Conservation (phyloP, 306 rosid genomes). For the Vigna radiata region DNA sequence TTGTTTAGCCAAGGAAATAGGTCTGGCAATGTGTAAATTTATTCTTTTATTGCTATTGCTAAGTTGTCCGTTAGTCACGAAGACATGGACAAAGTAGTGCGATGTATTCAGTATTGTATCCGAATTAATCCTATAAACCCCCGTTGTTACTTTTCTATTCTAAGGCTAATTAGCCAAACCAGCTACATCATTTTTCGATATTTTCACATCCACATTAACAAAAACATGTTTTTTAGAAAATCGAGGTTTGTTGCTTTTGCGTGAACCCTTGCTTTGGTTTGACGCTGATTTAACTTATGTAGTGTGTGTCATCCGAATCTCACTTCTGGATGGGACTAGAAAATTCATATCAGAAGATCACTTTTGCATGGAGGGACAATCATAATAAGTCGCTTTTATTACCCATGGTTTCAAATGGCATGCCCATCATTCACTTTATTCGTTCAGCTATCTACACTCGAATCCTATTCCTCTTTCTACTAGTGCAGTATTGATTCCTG, state of each 20-base stretch:
- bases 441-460: slow-evolving; percentile 45
- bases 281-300: slow-evolving; percentile 30
- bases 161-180: background rate
- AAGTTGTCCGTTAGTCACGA: slow-evolving; percentile 11
- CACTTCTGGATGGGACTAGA: background rate
- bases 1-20: slow-evolving; percentile 20
- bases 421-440: slow-evolving; percentile 46
- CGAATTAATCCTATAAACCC: background rate
- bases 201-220: background rate
- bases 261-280: slow-evolving; percentile 32
- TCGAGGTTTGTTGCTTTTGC: background rate
- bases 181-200: background rate
- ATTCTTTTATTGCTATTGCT: slow-evolving; percentile 3
- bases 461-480: slow-evolving; percentile 60
- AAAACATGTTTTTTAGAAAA: background rate
- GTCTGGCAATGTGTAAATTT: background rate
- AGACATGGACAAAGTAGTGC: slow-evolving; percentile 29
- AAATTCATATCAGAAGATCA: slow-evolving; percentile 3
- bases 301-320: slow-evolving; percentile 1
- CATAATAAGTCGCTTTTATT: background rate
- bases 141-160: background rate
- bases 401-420: slow-evolving; percentile 32
- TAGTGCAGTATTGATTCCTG: slow-evolving; percentile 41
- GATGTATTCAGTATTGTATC: slow-evolving; percentile 22
- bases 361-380: background rate